Evolutionary conservation across 768 basidiomycete genomes (phyloP), one percentile per base, ranked within the genome.

Genomic region (Gloeophyllum trabeum): DNA sequence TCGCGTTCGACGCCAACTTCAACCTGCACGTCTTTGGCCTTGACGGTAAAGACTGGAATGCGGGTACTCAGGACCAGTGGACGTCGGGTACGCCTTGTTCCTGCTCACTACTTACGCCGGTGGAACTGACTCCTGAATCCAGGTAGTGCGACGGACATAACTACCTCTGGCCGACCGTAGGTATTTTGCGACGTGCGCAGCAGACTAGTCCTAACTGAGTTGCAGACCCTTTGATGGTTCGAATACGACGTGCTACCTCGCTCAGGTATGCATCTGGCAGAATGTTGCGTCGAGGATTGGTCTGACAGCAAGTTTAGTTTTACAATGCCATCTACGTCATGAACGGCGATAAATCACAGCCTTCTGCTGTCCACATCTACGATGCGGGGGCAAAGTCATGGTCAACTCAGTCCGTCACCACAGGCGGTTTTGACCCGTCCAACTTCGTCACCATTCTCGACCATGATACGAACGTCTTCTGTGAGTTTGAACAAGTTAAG

Each of bases 391-490:
- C 67, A 19, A 75, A 77, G 46, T 70, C 81, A 1, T 94, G 92
- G 92, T 74, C 83, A 3, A 82, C 72, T 2, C 92, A 97, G 55
- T 49, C 65, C 2, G 71, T 71, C 13, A 70, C 63, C 4, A 51
- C 69, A 1, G 71, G 69, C 25, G 59, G 59, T 41, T 80, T 83
- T 50, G 78, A 91, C 56, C 71, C 76, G 3, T 58, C 68, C 2
- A 72, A 75, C 16, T 81, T 79, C 52, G 69, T 65, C 21, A 74
- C 84, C 21, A 79, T 94, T 46, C 72, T 97, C 24, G 92, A 97
- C 62, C 92, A 94, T 49, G 92, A 97, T 59, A 97, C 92, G 39
- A 92, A 94, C 47, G 77, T 82, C 46, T 82, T 96, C 63, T 92
- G 82, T 84, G 58, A 48, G 69, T 61, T 39, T 1, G 22, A 16